Base-by-base conservation (phyloP, 2,329 filamentous ascomycete genomes). In the Bertia moriformis region DNA sequence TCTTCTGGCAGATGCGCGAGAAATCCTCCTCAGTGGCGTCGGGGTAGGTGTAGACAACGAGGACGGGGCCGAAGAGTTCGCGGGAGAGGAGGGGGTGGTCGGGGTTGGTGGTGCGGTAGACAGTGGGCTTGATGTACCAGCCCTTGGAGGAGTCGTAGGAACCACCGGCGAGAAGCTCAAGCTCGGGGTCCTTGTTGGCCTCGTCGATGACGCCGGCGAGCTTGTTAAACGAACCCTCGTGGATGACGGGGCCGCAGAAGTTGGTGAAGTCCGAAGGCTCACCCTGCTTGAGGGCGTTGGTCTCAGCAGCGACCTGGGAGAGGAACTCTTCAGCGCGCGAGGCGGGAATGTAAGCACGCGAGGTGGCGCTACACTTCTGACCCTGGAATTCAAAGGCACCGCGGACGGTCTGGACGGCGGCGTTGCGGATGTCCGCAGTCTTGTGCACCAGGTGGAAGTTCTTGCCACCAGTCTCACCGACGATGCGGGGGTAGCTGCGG, bases 391-490 rank as follows among this genome's bases (percentile, higher is more conserved):
- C 87, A 52, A 93, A 93, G 2, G 86, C 85, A 37, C 83, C 85
- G 41, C 87, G 83, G 20, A 93, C 73, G 4, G 84, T 91, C 58
- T 93, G 82, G 46, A 83, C 69, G 22, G 73, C 84, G 10, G 85
- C 85, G 52, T 89, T 91, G 43, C 75, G 65, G 38, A 91, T 61
- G 49, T 93, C 82, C 29, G 86, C 86, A 3, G 76, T 78, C 36
- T 68, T 64, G 64, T 93, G 85, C 20, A 93, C 60, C 39, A 93
- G 61, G 59, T 93, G 86, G 69, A 88, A 93, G 68, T 93, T 93
- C 74, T 93, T 93, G 56, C 86, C 86, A 35, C 86, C 85, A 19
- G 86, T 93, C 68, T 93, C 86, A 43, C 85, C 86, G 3, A 93
- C 84, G 46, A 93, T 83, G 49, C 86, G 79, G 36, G 86, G 87